A percentile compares a stretch with the other conserved stretches of the same genome.
Evolutionary conservation across 805 yeast species (phyloP).

Genomic region (Metschnikowia reukaufii): DNA sequence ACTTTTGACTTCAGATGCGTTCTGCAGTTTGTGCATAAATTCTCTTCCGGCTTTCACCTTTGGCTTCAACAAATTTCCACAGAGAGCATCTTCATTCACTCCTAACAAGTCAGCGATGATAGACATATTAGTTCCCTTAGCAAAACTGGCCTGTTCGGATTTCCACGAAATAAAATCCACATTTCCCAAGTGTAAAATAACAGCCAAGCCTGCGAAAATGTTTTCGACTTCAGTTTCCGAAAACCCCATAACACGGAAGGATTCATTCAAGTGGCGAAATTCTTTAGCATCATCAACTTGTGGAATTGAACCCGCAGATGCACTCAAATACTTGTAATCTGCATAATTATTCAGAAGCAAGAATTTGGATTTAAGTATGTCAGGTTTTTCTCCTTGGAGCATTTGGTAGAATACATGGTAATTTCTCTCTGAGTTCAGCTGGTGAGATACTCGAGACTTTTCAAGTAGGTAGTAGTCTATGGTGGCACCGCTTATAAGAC

Average conservation of each 20-base stretch:
- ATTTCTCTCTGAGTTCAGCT: constrained; percentile 75
- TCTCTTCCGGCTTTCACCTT: constrained; percentile 91
- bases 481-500: constrained; percentile 80
- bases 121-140: constrained; percentile 50
- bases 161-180: constrained; percentile 65
- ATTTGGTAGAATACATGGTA: constrained; percentile 93
- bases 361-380: constrained; percentile 42
- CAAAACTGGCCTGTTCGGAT: constrained; percentile 73
- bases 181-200: constrained; percentile 83
- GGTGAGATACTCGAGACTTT: constrained; percentile 86
- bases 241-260: constrained; percentile 77
- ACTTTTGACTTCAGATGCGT: constrained; percentile 74
- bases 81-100: constrained; percentile 49
- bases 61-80: constrained; percentile 67
- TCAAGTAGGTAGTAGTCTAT: constrained; percentile 94
- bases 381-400: constrained; percentile 60
- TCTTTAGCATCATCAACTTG: constrained; percentile 77
- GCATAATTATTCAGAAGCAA: constrained; percentile 41
- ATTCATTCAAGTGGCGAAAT: constrained; percentile 58
- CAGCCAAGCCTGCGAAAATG: constrained; percentile 67
- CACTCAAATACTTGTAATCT: constrained; percentile 53
- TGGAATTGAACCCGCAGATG: constrained; percentile 55
- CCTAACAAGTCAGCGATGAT: constrained; percentile 65
- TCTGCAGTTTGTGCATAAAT: constrained; percentile 73
- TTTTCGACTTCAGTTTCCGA: constrained; percentile 50